Percentiles rank a stretch among this genome's conserved stretches.
Evolutionary conservation across 495 filamentous ascomycete species (phyloP).

Genomic region (Aspergillus nidulans): DNA sequence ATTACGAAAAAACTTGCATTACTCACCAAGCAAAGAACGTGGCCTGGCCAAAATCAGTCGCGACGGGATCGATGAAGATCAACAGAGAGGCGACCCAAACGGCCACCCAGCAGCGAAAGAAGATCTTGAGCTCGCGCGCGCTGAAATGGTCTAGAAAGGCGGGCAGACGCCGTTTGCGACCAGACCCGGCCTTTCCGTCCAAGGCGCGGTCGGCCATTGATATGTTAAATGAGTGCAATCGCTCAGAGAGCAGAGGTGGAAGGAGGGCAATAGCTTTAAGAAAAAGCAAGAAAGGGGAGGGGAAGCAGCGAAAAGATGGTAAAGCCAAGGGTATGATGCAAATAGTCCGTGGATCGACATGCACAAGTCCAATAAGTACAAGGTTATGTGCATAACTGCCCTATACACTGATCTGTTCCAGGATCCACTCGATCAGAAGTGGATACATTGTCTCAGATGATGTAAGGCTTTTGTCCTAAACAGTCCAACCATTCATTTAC

Average conservation of each 20-base stretch:
- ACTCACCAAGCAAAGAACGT: conserved; percentile 24
- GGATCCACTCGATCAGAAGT: background rate
- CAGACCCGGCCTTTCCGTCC: background rate
- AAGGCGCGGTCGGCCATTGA: background rate
- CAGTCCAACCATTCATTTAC: background rate
- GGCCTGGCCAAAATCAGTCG: conserved; percentile 21
- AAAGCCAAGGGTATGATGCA: background rate
- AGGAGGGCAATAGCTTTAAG: no score
- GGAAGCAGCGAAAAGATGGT: background rate
- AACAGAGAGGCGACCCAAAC: conserved; percentile 40
- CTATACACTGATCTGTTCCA: no score
- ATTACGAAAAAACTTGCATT: background rate
- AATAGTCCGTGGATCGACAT: background rate
- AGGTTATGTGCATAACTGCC: no score
- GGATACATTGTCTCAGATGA: background rate
- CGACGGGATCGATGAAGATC: conserved; percentile 36
- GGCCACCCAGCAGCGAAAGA: conserved; percentile 40
- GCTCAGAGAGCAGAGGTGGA: no score
- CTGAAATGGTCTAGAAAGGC: conserved; percentile 43
- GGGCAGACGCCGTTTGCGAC: conserved; percentile 18
- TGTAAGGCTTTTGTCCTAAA: background rate
- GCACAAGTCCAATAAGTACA: no score
- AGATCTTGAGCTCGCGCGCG: conserved; percentile 39
- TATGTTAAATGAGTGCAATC: no score
- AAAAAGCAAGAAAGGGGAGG: background rate